These are phyloP conservation scores for Fusarium foetens DNA, from an alignment of 2,329 filamentous ascomycete genomes.

Conservation along the genomic window DNA sequence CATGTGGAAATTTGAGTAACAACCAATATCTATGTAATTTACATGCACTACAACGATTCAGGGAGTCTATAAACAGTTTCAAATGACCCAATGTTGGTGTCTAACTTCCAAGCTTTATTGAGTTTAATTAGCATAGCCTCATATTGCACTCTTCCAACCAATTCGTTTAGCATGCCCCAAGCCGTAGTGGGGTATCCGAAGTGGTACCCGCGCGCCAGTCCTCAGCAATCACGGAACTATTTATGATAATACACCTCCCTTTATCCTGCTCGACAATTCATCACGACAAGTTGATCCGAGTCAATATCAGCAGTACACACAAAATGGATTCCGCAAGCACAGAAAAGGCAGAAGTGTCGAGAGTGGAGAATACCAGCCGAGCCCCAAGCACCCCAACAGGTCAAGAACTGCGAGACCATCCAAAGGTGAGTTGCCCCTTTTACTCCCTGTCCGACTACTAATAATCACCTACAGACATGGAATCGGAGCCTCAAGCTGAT, in stretches of 20 bases:
- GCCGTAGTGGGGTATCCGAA: neutral
- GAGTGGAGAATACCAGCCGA: neutral
- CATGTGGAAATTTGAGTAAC: neutral
- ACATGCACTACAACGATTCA: too few relatives aligned
- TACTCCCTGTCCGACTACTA: neutral
- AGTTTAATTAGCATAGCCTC: neutral
- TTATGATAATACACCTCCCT: neutral
- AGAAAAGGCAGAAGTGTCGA: neutral
- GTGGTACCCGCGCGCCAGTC: neutral
- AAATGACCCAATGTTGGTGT: neutral
- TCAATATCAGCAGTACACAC: accelerated
- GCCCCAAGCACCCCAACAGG: neutral
- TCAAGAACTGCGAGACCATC: neutral
- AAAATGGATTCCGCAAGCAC: neutral
- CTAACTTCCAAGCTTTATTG: neutral
- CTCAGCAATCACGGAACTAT: neutral
- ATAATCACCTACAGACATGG: neutral
- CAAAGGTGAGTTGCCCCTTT: neutral
- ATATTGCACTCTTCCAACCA: neutral
- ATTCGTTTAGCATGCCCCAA: neutral
- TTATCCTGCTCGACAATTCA: neutral
- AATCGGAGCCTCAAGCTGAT: neutral
- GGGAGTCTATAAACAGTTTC: neutral
- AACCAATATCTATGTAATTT: too few relatives aligned
- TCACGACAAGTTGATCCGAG: accelerated